Conservation (phyloP, 176 grass and related monocot species). For the Triticum turgidum region DNA sequence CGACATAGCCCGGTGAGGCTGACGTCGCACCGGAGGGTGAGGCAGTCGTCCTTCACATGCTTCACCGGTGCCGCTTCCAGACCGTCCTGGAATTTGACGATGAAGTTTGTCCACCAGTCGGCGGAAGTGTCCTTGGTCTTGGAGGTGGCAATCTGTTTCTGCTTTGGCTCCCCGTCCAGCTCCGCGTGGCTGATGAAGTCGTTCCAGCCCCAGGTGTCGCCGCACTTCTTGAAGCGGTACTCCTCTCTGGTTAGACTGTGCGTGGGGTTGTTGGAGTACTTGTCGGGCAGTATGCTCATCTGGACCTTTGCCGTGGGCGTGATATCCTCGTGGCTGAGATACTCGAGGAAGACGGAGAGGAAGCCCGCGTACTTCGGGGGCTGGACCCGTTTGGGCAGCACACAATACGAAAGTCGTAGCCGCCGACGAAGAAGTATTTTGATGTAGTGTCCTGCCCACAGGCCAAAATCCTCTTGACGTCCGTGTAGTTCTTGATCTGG, state of each 20-base stretch:
- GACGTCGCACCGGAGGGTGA: not conserved
- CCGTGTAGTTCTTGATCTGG: not conserved
- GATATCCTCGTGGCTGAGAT: not conserved
- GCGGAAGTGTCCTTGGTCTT: no score
- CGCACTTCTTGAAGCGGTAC: not conserved
- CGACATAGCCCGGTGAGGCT: not conserved
- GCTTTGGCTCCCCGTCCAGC: not conserved
- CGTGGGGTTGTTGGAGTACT: not conserved
- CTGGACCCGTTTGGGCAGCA: not conserved
- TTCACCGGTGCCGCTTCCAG: not conserved
- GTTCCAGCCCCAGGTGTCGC: not conserved
- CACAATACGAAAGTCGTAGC: not conserved
- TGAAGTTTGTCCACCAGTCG: no score
- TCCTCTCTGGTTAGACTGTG: not conserved
- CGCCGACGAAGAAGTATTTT: not conserved
- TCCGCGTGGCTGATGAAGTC: not conserved
- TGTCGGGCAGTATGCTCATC: not conserved
- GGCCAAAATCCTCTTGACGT: not conserved
- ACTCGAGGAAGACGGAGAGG: not conserved
- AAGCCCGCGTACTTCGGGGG: not conserved
- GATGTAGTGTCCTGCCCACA: not conserved
- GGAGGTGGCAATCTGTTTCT: no score
- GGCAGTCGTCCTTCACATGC: not conserved
- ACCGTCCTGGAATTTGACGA: not conserved
- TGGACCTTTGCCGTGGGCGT: not conserved